A percentile compares a stretch with the other conserved stretches of the same genome.
Evolutionary conservation across 108 stramenopile species (phyloP).

Genomic region (Nannochloropsis salina): DNA sequence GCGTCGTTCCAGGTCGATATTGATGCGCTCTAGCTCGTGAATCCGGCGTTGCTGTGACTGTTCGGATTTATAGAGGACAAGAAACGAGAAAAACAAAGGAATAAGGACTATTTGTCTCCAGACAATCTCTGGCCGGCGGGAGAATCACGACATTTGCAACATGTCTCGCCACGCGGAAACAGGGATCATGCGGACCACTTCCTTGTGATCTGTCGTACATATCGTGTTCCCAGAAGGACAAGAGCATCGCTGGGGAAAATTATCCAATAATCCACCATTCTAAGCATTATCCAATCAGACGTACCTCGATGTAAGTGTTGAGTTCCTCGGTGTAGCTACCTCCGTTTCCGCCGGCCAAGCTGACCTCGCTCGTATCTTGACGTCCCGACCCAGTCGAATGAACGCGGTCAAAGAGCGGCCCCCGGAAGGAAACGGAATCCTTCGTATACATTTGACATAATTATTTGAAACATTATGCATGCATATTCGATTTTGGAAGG

Average conservation of each 20-base stretch:
- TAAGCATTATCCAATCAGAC: neutral
- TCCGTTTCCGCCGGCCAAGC: neutral
- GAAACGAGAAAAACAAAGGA: neutral
- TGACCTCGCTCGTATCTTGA: neutral
- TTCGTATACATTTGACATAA: neutral
- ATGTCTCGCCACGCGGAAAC: too few species aligned
- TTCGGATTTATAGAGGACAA: neutral
- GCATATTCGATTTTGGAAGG: too few species aligned
- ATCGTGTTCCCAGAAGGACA: too few species aligned
- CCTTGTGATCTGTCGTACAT: too few species aligned
- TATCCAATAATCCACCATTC: too few species aligned
- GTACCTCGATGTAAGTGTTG: neutral
- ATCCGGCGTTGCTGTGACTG: neutral
- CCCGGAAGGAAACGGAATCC: neutral
- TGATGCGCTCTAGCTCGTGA: constrained; percentile 4
- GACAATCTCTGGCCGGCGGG: too few species aligned
- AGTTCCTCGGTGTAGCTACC: neutral
- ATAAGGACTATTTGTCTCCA: neutral
- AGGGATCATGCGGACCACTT: too few species aligned
- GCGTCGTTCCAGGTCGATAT: neutral
- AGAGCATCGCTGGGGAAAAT: too few species aligned
- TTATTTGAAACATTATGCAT: too few species aligned
- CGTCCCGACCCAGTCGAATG: neutral
- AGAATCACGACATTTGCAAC: too few species aligned
- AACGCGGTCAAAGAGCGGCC: neutral